phyloP scores from a whole-genome alignment of 345 rosid genomes.

The Zanthoxylum bungeanum region DNA sequence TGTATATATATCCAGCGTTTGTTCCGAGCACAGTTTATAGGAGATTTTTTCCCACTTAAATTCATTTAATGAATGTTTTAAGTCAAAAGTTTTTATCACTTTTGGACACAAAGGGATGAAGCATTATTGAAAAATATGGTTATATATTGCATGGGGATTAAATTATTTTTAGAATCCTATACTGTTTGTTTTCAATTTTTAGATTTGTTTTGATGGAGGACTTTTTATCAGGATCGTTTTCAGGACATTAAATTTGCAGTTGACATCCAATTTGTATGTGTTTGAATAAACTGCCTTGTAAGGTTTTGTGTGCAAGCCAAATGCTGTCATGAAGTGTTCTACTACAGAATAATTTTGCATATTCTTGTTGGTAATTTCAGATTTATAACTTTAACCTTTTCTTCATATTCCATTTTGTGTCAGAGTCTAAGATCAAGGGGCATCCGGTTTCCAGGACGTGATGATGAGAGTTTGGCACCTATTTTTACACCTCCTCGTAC shows the following conservation, averaged over 20 bases:
- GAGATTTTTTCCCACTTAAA: neutral
- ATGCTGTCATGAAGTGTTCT: neutral
- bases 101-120: neutral
- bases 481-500: slow-evolving; percentile 92
- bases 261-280: neutral
- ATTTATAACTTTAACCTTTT: slow-evolving; percentile 13
- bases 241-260: too few species aligned
- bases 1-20: neutral
- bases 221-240: neutral
- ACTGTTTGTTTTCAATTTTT: neutral
- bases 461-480: slow-evolving; percentile 89
- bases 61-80: neutral
- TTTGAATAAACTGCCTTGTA: neutral
- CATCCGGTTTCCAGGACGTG: slow-evolving; percentile 95
- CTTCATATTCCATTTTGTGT: slow-evolving; percentile 9
- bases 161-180: neutral
- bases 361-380: neutral
- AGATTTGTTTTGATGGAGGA: neutral
- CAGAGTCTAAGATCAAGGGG: slow-evolving; percentile 91
- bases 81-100: neutral
- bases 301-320: neutral
- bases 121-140: neutral
- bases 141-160: neutral
- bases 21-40: neutral
- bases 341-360: neutral